Evolutionary conservation across 2,329 filamentous ascomycete species (phyloP), one percentile per base, ranked within the genome.

Genomic region (Sphaerulina populicola): DNA sequence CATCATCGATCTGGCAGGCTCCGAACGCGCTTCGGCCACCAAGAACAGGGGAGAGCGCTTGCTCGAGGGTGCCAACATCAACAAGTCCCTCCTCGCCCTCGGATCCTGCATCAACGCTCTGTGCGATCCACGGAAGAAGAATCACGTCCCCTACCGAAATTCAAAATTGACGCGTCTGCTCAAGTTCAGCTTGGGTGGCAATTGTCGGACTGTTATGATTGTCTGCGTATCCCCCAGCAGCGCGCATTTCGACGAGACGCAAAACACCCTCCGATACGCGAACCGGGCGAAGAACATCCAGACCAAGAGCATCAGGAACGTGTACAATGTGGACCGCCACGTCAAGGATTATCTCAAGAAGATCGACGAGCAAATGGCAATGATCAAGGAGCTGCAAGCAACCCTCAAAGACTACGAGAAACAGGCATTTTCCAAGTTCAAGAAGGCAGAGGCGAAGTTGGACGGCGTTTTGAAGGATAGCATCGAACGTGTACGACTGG

Each of bases 151-250:
- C 0, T 98, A 98, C 72, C 82, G 93, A 62, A 97, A 98, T 72
- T 97, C 91, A 57, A 98, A 97, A 65, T 82, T 98, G 49, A 98
- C 93, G 0, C 83, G 93, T 47, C 76, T 98, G 4, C 79, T 98
- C 48, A 98, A 98, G 64, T 98, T 98, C 71, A 95, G 91, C 0
- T 80, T 98, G 0, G 93, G 93, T 29, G 93, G 93, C 2, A 98
- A 98, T 69, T 98, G 93, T 77, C 94, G 90, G 71, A 98, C 93
- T 0, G 93, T 98, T 67, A 98, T 98, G 93, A 97, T 98, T 68
- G 93, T 98, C 23, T 98, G 93, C 64, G 88, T 98, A 48, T 96
- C 90, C 61, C 93, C 93, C 1, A 96, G 89, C 0, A 97, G 93
- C 64, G 86, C 87, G 4, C 93, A 98, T 70, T 98, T 93, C 62